Evolutionary conservation across 164 flowering plant species (phyloP).

Genomic region (Vitis rupestris): DNA sequence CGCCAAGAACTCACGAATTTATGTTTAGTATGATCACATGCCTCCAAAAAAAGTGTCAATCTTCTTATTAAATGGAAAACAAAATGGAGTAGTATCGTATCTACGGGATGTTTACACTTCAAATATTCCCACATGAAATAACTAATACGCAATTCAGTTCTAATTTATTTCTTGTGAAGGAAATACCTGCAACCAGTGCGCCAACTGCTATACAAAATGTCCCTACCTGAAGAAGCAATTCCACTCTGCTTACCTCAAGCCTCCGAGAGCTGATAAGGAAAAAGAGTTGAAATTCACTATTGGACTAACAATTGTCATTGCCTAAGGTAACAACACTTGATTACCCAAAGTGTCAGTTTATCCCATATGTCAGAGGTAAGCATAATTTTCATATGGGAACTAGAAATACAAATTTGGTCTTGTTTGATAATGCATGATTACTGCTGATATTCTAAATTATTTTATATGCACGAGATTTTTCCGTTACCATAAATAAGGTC

Average conservation of each 20-base stretch:
- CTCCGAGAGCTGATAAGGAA: slow-evolving; percentile 76
- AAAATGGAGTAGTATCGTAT: no score
- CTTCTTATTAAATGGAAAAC: no score
- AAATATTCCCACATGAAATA: background rate
- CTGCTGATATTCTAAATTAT: background rate
- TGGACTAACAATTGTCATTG: background rate
- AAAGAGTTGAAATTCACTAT: background rate
- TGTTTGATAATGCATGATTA: background rate
- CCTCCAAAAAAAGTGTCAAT: no score
- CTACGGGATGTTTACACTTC: no score
- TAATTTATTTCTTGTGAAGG: background rate
- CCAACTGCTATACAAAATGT: slow-evolving; percentile 89
- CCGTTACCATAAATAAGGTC: no score
- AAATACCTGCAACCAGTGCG: slow-evolving; percentile 84
- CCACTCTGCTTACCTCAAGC: slow-evolving; percentile 96
- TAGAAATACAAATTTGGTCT: background rate
- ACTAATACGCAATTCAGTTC: background rate
- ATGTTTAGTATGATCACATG: no score
- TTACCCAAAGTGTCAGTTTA: no score
- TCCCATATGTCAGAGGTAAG: no score
- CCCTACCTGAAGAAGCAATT: slow-evolving; percentile 96
- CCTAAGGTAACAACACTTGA: no score
- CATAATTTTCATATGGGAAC: background rate
- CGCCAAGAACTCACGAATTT: no score
- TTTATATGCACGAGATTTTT: no score